Base-by-base conservation (phyloP, 805 yeast species). In the Teunomyces lycoperdinae region DNA sequence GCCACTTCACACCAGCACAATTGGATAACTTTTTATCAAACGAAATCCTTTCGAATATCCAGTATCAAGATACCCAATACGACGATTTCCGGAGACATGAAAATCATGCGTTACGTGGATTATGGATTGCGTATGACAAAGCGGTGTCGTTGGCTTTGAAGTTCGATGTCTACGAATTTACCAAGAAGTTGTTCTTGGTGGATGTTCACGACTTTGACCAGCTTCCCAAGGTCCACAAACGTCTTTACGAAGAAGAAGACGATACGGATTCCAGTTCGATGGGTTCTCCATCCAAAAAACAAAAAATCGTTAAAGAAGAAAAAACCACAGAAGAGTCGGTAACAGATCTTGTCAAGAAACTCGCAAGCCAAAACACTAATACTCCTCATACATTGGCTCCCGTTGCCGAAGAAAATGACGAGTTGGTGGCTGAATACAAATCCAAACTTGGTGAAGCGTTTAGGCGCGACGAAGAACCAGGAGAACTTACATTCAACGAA, bases 341-440 rank as follows among this genome's bases (percentile, higher is more conserved):
- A 30, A 34, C 20, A 10, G 38, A 24, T 3, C 36, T 32, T 4
- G 28, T 35, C 29, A 55, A 41, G 27, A 41, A 41, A 20, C 27
- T 49, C 7, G 48, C 45, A 4, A 39, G 16, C 5, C 7, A 49
- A 9, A 78, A 78, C 50, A 70, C 79, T 31, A 73, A 75, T 53
- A 61, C 66, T 27, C 82, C 82, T 2, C 76, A 64, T 57, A 66
- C 85, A 0, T 56, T 81, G 42, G 74, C 73, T 29, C 85, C 86
- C 2, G 47, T 79, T 11, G 54, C 66, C 10, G 58, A 63, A 16
- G 66, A 60, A 11, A 62, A 69, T 10, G 57, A 55, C 3, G 72
- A 68, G 5, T 45, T 65, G 20, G 55, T 60, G 5, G 57, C 67
- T 31, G 72, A 68, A 11, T 57, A 69, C 20, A 73, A 69, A 54